Conservation (phyloP, 129 eudicot species). For the Helichrysum umbraculigerum region DNA sequence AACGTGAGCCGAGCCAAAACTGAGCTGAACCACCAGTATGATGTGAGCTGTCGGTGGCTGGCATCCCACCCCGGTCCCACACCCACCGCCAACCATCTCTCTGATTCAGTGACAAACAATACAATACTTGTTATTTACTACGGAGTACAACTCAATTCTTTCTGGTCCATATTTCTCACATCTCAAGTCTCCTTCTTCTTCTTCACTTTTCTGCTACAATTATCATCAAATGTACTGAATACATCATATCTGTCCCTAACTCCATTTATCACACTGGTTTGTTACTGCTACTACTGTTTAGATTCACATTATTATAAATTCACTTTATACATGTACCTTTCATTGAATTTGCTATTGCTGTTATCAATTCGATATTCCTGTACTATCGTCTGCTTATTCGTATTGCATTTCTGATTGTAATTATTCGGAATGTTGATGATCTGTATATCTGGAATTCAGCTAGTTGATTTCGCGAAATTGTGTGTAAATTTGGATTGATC, state of each 20-base stretch:
- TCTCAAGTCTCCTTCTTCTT: background rate
- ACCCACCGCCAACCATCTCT: slow-evolving; percentile 22
- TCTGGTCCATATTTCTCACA: slow-evolving; percentile 7
- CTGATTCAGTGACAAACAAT: background rate
- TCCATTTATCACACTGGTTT: slow-evolving; percentile 25
- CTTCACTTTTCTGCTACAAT: slow-evolving; percentile 14
- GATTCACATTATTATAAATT: background rate
- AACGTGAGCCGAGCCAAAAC: slow-evolving; percentile 36
- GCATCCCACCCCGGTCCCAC: slow-evolving; percentile 24
- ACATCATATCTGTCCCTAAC: slow-evolving; percentile 20
- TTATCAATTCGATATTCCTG: background rate
- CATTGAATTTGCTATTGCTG: background rate
- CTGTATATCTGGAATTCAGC: slow-evolving; percentile 14
- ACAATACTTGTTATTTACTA: slow-evolving; percentile 32
- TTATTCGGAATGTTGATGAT: slow-evolving; percentile 10
- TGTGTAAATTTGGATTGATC: slow-evolving; percentile 26
- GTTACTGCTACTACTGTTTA: background rate
- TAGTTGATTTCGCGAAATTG: slow-evolving; percentile 11
- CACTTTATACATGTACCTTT: slow-evolving; percentile 5
- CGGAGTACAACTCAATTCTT: background rate
- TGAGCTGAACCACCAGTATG: slow-evolving; percentile 12
- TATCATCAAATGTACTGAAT: slow-evolving; percentile 31
- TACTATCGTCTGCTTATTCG: background rate
- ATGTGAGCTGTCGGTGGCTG: slow-evolving; percentile 51
- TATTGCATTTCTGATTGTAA: slow-evolving; percentile 7